Conservation (phyloP, 2,329 filamentous ascomycete genomes). For the Penicillium freii region DNA sequence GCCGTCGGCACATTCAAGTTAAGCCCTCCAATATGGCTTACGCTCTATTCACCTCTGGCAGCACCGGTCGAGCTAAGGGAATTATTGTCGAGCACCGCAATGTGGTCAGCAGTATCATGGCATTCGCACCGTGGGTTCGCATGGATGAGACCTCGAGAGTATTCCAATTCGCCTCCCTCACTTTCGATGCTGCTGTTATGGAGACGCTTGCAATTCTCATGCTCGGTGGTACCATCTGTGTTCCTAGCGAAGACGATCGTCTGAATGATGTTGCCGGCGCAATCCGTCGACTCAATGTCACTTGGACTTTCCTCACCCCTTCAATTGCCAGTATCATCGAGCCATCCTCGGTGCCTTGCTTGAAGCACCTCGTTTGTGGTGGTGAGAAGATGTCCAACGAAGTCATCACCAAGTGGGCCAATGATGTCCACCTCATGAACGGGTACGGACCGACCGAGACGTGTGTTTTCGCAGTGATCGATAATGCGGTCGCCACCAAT, state of each 20-base stretch:
- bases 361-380: slow-evolving; percentile 46
- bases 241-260: slow-evolving; percentile 48
- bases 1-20: slow-evolving; percentile 3
- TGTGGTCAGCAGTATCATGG: slow-evolving; percentile 33
- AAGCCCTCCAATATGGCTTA: slow-evolving; percentile 34
- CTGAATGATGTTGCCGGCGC: slow-evolving; percentile 49
- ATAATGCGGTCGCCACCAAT: slow-evolving; percentile 29
- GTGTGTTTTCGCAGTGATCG: slow-evolving; percentile 32
- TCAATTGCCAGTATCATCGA: slow-evolving; percentile 44
- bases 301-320: slow-evolving; percentile 48
- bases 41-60: slow-evolving; percentile 40
- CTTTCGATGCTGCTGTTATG: slow-evolving; percentile 46
- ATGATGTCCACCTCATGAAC: slow-evolving; percentile 39
- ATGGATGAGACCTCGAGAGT: slow-evolving; percentile 30
- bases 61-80: slow-evolving; percentile 39
- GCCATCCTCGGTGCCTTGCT: slow-evolving; percentile 38
- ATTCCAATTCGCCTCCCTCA: slow-evolving; percentile 48
- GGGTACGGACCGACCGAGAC: slow-evolving; percentile 42
- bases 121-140: slow-evolving; percentile 28
- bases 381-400: slow-evolving; percentile 66
- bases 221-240: slow-evolving; percentile 49
- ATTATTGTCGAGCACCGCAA: slow-evolving; percentile 39
- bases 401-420: slow-evolving; percentile 68
- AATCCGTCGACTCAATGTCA: slow-evolving; percentile 52
- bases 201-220: slow-evolving; percentile 40